Evolutionary conservation across 257 asterid genomes (phyloP), one percentile per base, ranked within the genome.

Genomic region (Solanum tacnaense): DNA sequence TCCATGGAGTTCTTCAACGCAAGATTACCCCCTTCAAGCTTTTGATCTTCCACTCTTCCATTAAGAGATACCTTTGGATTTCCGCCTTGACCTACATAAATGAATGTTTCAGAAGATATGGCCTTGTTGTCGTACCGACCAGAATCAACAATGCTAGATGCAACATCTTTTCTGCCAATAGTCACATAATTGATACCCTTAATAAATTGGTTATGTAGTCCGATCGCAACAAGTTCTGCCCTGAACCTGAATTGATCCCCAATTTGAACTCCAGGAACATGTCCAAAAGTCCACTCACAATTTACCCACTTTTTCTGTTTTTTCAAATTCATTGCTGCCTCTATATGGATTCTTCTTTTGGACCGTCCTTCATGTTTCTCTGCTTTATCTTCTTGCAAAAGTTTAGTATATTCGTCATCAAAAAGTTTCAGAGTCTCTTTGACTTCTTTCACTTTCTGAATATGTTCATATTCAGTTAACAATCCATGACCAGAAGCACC

Each of bases 11-110:
- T 90, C 34, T 35, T 85, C 90, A 92, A 67, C 68, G 93, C 92
- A 83, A 87, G 92, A 87, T 91, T 92, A 36, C 93, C 91, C 6
- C 56, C 39, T 35, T 38, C 83, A 15, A 87, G 88, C 72, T 87
- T 84, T 86, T 92, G 92, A 88, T 89, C 87, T 75, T 76, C 90
- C 4, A 46, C 41, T 44, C 44, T 85, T 1, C 27, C 41, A 29
- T 73, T 73, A 73, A 39, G 39, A 18, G 13, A 39, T 18, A 88
- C 44, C 29, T 31, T 76, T 39, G 58, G 65, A 38, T 79, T 79
- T 65, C 93, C 91, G 10, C 94, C 94, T 81, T 92, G 91, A 7
- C 94, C 94, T 9, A 84, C 84, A 81, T 92, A 92, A 84, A 89
- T 82, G 79, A 92, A 85, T 23, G 70, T 89, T 65, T 90, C 86